A percentile compares a stretch with the other conserved stretches of the same genome.
phyloP scores from a whole-genome alignment of 176 grass and related monocot genomes.

The Typha latifolia region DNA sequence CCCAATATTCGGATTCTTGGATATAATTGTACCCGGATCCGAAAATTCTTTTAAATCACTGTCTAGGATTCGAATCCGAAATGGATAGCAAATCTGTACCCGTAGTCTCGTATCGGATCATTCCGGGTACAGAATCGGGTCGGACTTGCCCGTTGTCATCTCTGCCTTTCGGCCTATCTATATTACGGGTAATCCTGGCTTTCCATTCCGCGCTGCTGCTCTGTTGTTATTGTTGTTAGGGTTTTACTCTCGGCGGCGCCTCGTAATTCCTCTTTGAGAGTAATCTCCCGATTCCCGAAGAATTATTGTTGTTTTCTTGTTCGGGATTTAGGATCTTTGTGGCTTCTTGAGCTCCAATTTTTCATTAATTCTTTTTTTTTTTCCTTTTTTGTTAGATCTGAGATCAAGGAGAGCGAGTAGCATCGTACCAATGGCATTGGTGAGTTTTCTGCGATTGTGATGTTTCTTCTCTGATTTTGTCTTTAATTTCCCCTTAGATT shows the following conservation, averaged over 20 bases:
- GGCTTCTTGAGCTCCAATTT: background rate
- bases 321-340: background rate
- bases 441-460: constrained; percentile 9
- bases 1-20: no score
- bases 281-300: constrained; percentile 13
- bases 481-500: no score
- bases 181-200: no score
- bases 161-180: no score
- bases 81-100: no score
- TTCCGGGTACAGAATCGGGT: no score
- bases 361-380: constrained; percentile 7
- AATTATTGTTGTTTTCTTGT: background rate
- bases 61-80: no score
- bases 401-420: constrained; percentile 6
- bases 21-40: no score
- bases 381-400: constrained; percentile 21
- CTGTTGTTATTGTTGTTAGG: constrained; percentile 2
- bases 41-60: no score
- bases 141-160: no score
- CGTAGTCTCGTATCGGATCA: no score
- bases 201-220: background rate
- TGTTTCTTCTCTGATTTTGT: background rate
- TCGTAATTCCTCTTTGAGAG: background rate
- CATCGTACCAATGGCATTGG: constrained; percentile 23
- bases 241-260: constrained; percentile 19